Percentiles rank a stretch among this genome's conserved stretches.
Evolutionary conservation across 306 rosid genomes (phyloP).

Genomic region (Cotoneaster glaucophyllus): DNA sequence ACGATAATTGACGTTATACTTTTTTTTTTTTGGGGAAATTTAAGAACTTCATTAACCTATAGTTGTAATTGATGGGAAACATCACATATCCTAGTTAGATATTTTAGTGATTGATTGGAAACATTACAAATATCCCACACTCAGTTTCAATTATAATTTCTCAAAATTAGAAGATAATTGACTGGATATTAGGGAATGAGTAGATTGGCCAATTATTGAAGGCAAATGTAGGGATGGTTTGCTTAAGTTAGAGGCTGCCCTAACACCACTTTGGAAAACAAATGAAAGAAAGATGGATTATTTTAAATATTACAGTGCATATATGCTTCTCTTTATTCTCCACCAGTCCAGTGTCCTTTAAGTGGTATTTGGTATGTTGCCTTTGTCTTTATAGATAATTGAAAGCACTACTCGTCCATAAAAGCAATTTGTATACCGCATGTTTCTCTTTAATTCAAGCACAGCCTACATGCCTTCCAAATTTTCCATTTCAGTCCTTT

Average conservation of each 20-base stretch:
- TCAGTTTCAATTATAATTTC: neutral
- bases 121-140: neutral
- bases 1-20: neutral
- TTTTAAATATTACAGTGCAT: constrained; percentile 11
- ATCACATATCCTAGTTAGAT: too few species aligned
- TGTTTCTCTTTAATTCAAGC: constrained; percentile 18
- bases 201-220: constrained; percentile 37
- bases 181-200: neutral
- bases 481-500: constrained; percentile 34
- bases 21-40: neutral
- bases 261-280: constrained; percentile 28
- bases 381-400: constrained; percentile 68
- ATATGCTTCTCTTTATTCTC: constrained; percentile 60
- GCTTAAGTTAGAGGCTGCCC: constrained; percentile 28
- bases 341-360: constrained; percentile 51
- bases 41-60: neutral
- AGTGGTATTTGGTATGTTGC: constrained; percentile 51
- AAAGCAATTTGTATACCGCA: constrained; percentile 56
- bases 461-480: constrained; percentile 29
- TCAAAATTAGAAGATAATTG: neutral
- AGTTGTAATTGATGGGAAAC: neutral
- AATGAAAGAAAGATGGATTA: constrained; percentile 19
- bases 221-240: constrained; percentile 19
- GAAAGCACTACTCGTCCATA: constrained; percentile 45
- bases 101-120: neutral